Conservation (phyloP, 768 basidiomycete genomes). For the Phlegmacium glaucopus region DNA sequence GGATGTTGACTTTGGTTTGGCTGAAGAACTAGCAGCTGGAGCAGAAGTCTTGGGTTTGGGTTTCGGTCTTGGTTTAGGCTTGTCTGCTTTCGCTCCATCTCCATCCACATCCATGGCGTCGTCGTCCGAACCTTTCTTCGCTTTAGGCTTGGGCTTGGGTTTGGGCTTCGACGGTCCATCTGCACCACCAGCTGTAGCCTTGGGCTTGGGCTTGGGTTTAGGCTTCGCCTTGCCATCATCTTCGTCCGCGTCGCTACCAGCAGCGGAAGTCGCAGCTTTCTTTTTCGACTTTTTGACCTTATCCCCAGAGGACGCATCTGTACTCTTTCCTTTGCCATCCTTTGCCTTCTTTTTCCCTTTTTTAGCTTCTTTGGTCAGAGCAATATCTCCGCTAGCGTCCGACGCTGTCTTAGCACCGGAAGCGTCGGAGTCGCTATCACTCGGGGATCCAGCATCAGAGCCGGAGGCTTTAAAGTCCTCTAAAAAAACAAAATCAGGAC, state of each 20-base stretch:
- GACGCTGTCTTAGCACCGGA: slow-evolving; percentile 80
- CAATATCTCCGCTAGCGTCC: slow-evolving; percentile 79
- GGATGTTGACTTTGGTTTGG: no score
- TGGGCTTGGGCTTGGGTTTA: slow-evolving; percentile 39
- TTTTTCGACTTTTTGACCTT: slow-evolving; percentile 15
- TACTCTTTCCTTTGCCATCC: slow-evolving; percentile 33
- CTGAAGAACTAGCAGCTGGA: background rate
- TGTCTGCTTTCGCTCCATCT: slow-evolving; percentile 26
- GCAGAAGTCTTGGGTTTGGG: slow-evolving; percentile 22
- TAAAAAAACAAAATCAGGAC: slow-evolving; percentile 22
- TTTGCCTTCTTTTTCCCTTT: slow-evolving; percentile 39
- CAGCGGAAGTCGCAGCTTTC: slow-evolving; percentile 12
- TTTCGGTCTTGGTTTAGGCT: slow-evolving; percentile 40
- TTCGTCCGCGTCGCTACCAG: slow-evolving; percentile 33
- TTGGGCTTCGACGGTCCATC: background rate
- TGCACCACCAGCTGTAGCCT: slow-evolving; percentile 26
- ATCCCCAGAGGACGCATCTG: background rate
- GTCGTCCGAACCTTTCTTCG: slow-evolving; percentile 31
- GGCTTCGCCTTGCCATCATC: slow-evolving; percentile 44
- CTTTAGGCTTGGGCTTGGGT: slow-evolving; percentile 44
- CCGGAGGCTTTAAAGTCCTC: slow-evolving; percentile 90
- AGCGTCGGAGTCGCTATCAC: slow-evolving; percentile 61
- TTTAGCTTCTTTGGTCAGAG: slow-evolving; percentile 44
- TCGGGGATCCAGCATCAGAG: slow-evolving; percentile 87
- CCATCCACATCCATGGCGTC: slow-evolving; percentile 49